Evolutionary conservation across 805 yeast species (phyloP).

Genomic region (Brettanomyces nanus): DNA sequence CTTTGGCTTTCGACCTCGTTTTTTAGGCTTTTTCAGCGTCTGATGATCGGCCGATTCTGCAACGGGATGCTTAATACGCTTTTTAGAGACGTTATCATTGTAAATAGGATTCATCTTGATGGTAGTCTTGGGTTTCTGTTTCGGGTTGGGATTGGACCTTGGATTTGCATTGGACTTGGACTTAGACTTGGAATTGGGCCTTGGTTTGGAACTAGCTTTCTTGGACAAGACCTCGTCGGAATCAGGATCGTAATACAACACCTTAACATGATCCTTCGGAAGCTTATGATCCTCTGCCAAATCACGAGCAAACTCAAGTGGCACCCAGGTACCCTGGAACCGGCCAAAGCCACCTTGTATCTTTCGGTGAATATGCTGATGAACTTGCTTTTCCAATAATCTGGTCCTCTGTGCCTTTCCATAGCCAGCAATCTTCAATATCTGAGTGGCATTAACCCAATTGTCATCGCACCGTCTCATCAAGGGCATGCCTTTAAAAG

Average conservation of each 20-base stretch:
- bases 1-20: slow-evolving; percentile 3
- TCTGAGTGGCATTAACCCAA: slow-evolving; percentile 90
- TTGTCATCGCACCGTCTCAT: slow-evolving; percentile 89
- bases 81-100: too few species aligned
- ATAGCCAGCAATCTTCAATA: slow-evolving; percentile 67
- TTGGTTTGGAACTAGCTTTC: slow-evolving; percentile 21
- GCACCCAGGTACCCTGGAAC: slow-evolving; percentile 85
- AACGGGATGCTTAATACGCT: too few species aligned
- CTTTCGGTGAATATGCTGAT: slow-evolving; percentile 57
- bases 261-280: slow-evolving; percentile 40
- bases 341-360: slow-evolving; percentile 83
- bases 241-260: slow-evolving; percentile 46
- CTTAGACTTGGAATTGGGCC: not conserved
- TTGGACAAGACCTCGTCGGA: slow-evolving; percentile 34
- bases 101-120: too few species aligned
- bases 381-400: slow-evolving; percentile 68
- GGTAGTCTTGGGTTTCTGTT: too few species aligned
- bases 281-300: slow-evolving; percentile 47
- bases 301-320: slow-evolving; percentile 54
- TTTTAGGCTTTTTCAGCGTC: not conserved
- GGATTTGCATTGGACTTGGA: not conserved
- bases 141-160: slow-evolving; percentile 2
- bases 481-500: slow-evolving; percentile 61
- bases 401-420: slow-evolving; percentile 76
- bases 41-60: too few species aligned